Conservation (phyloP, 2,329 filamentous ascomycete species). For the Paraconiothyrium sp. region DNA sequence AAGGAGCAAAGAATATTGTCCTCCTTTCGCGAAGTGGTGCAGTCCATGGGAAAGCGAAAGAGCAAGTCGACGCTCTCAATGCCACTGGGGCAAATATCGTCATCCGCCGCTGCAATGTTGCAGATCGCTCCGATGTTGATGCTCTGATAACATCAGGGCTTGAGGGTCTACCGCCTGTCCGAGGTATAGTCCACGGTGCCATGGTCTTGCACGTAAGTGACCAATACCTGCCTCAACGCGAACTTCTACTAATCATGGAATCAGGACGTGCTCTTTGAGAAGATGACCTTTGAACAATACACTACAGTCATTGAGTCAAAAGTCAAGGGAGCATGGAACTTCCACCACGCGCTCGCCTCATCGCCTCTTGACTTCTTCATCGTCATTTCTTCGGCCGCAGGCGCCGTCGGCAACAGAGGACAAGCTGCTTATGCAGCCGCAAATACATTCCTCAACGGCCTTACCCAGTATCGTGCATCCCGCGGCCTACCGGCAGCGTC, state of each 20-base stretch:
- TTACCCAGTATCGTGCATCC: slow-evolving; percentile 31
- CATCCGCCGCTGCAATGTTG: slow-evolving; percentile 29
- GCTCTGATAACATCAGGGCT: slow-evolving; percentile 16
- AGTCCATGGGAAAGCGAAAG: slow-evolving; percentile 22
- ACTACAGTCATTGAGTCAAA: slow-evolving; percentile 28
- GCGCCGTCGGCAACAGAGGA: slow-evolving; percentile 38
- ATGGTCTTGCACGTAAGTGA: slow-evolving; percentile 38
- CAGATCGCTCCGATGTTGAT: slow-evolving; percentile 25
- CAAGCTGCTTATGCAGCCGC: slow-evolving; percentile 59
- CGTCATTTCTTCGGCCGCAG: slow-evolving; percentile 45
- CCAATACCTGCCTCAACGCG: background rate
- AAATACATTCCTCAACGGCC: slow-evolving; percentile 49
- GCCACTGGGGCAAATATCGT: slow-evolving; percentile 25
- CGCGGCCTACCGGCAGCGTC: slow-evolving; percentile 33
- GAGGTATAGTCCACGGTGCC: slow-evolving; percentile 38
- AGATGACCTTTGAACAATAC: slow-evolving; percentile 32
- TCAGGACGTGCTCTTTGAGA: slow-evolving; percentile 33
- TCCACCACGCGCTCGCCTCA: slow-evolving; percentile 25
- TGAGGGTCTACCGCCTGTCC: slow-evolving; percentile 32
- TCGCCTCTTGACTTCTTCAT: slow-evolving; percentile 51
- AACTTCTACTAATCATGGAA: background rate
- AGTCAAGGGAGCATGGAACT: slow-evolving; percentile 33
- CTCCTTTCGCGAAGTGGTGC: slow-evolving; percentile 34
- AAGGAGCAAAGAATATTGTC: slow-evolving; percentile 36
- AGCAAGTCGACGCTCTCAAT: slow-evolving; percentile 26